Evolutionary conservation across 192 early-diverging fungal species (phyloP).

Genomic region (Paraglomus occultum): DNA sequence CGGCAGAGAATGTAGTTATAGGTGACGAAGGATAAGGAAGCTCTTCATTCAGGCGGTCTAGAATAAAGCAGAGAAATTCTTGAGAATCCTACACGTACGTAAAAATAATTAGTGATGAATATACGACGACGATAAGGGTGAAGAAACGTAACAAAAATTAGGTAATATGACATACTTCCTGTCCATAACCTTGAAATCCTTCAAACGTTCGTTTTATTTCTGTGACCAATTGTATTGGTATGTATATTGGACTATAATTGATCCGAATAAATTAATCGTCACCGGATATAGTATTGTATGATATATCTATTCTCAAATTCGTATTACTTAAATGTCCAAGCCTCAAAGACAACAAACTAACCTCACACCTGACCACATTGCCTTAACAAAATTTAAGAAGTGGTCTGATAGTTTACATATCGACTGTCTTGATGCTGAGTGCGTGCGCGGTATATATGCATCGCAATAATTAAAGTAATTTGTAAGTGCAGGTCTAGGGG

Average conservation of each 20-base stretch:
- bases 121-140: background rate
- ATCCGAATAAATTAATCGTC: background rate
- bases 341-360: background rate
- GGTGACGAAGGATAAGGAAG: conserved; percentile 34
- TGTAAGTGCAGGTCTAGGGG: conserved; percentile 35
- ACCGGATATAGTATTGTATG: background rate
- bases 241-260: conserved; percentile 33
- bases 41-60: conserved; percentile 44
- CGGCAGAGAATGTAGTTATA: conserved; percentile 11
- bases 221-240: conserved; percentile 33
- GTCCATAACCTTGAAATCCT: conserved; percentile 37
- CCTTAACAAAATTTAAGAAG: conserved; percentile 35
- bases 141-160: background rate
- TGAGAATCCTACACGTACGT: conserved; percentile 32
- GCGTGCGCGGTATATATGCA: conserved; percentile 38
- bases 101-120: background rate
- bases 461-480: conserved; percentile 42
- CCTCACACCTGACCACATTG: conserved; percentile 45
- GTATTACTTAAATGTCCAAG: background rate
- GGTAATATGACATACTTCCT: conserved; percentile 22
- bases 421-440: conserved; percentile 29
- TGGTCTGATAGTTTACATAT: conserved; percentile 36
- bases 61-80: conserved; percentile 42
- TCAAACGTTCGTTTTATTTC: conserved; percentile 41
- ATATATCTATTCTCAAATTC: background rate